These are phyloP conservation scores for Pythium sukuiense DNA, from an alignment of 352 stramenopile genomes.

Conservation along the genomic window DNA sequence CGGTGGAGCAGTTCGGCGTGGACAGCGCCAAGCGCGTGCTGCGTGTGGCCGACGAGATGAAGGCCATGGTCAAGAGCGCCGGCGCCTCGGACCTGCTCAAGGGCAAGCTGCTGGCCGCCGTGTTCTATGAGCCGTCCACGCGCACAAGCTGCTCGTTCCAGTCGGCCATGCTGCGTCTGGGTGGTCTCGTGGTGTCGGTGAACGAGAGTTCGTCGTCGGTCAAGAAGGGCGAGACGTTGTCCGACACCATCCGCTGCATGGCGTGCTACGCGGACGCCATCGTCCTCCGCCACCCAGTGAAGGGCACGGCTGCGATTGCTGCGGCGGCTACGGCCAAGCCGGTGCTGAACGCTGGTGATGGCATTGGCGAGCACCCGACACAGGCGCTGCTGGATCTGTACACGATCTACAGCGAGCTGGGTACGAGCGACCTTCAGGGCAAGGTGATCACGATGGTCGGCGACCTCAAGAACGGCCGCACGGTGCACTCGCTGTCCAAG, in stretches of 20 bases:
- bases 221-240: constrained; percentile 98
- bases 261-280: constrained; percentile 96
- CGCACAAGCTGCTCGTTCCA: constrained; percentile 98
- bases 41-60: constrained; percentile 80
- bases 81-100: constrained; percentile 78
- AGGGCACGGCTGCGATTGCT: constrained; percentile 82
- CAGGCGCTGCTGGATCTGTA: constrained; percentile 99
- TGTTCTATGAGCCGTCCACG: constrained; percentile 99
- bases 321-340: constrained; percentile 86
- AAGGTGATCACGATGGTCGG: constrained; percentile 97
- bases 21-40: constrained; percentile 74
- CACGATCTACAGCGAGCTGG: constrained; percentile 93
- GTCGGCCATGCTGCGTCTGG: constrained; percentile 95
- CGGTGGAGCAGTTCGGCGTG: constrained; percentile 77
- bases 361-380: constrained; percentile 97
- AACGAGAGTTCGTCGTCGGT: constrained; percentile 93
- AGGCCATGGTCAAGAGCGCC: constrained; percentile 72
- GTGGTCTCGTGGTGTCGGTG: constrained; percentile 93
- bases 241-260: constrained; percentile 96
- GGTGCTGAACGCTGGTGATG: constrained; percentile 95
- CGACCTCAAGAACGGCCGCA: constrained; percentile 99
- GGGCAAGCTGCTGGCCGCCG: constrained; percentile 92
- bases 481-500: constrained; percentile 97
- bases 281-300: constrained; percentile 94
- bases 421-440: constrained; percentile 56